Percentiles rank a stretch among this genome's conserved stretches.
phyloP scores from a whole-genome alignment of 2,329 filamentous ascomycete genomes.

The Aspergillus eucalypticola region DNA sequence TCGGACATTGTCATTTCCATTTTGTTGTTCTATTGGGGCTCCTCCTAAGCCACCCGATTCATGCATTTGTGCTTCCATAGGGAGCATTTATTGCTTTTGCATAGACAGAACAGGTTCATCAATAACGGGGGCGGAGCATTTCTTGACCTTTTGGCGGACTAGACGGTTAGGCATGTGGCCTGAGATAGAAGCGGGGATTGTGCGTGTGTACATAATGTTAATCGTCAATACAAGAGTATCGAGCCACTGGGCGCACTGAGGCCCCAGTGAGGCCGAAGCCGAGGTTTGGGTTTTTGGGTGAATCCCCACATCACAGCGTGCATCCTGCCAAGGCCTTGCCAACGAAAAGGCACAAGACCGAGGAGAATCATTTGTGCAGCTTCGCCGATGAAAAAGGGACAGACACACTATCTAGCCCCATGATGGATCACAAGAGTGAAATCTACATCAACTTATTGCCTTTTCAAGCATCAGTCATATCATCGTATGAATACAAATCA shows the following conservation, averaged over 20 bases:
- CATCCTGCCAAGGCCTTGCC: no score
- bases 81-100: slow-evolving; percentile 14
- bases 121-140: slow-evolving; percentile 8
- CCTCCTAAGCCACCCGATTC: background rate
- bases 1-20: slow-evolving; percentile 3
- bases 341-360: no score
- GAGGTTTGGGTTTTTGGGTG: background rate
- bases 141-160: slow-evolving; percentile 19
- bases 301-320: background rate
- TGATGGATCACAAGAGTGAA: no score
- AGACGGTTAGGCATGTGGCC: slow-evolving; percentile 16
- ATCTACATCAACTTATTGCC: no score
- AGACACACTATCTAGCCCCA: no score
- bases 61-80: slow-evolving; percentile 5
- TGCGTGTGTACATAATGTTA: slow-evolving; percentile 27
- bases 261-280: background rate
- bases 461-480: background rate
- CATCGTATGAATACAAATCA: slow-evolving; percentile 14
- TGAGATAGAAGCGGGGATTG: slow-evolving; percentile 15
- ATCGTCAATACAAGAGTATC: slow-evolving; percentile 9
- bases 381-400: no score
- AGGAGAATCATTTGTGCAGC: no score
- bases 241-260: background rate
- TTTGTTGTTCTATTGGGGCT: background rate
- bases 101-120: slow-evolving; percentile 16